A percentile compares a stretch with the other conserved stretches of the same genome.
phyloP scores from a whole-genome alignment of 495 filamentous ascomycete genomes.

The Lineolata rhizophorae region DNA sequence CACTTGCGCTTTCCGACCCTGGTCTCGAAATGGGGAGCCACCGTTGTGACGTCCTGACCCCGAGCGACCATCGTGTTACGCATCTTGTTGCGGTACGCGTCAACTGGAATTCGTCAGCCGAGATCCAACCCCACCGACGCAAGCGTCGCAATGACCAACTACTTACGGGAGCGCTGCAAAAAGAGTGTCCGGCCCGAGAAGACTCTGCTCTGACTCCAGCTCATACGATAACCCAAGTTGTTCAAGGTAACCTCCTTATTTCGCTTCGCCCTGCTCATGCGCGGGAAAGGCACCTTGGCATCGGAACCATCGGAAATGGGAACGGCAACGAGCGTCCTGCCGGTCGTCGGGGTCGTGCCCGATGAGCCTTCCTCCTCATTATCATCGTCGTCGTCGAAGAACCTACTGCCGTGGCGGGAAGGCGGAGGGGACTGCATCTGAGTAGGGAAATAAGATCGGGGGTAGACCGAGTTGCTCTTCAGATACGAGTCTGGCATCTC shows the following conservation, averaged over 20 bases:
- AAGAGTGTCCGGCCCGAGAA: slow-evolving; percentile 74
- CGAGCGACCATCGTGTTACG: slow-evolving; percentile 50
- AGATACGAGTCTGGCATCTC: slow-evolving; percentile 92
- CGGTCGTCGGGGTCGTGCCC: slow-evolving; percentile 7
- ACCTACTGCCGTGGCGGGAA: slow-evolving; percentile 39
- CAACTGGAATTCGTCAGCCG: slow-evolving; percentile 34
- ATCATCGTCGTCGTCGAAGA: slow-evolving; percentile 37
- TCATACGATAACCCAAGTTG: slow-evolving; percentile 84
- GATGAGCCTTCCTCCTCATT: slow-evolving; percentile 21
- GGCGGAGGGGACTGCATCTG: slow-evolving; percentile 62
- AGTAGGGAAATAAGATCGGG: slow-evolving; percentile 68
- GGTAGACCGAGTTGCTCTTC: slow-evolving; percentile 67
- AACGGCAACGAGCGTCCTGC: slow-evolving; percentile 39
- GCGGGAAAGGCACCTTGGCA: slow-evolving; percentile 47
- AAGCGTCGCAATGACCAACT: background rate
- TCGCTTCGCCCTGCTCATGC: slow-evolving; percentile 38
- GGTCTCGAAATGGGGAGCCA: slow-evolving; percentile 75
- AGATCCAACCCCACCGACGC: no score
- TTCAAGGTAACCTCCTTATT: slow-evolving; percentile 71
- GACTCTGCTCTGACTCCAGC: slow-evolving; percentile 77
- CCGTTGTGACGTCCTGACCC: slow-evolving; percentile 44
- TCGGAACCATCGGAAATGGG: slow-evolving; percentile 53
- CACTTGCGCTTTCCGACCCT: slow-evolving; percentile 70
- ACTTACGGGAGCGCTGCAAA: slow-evolving; percentile 80
- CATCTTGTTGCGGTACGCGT: slow-evolving; percentile 89